These are phyloP conservation scores for Lentinula sp. DNA, from an alignment of 768 basidiomycete genomes.

Conservation along the genomic window DNA sequence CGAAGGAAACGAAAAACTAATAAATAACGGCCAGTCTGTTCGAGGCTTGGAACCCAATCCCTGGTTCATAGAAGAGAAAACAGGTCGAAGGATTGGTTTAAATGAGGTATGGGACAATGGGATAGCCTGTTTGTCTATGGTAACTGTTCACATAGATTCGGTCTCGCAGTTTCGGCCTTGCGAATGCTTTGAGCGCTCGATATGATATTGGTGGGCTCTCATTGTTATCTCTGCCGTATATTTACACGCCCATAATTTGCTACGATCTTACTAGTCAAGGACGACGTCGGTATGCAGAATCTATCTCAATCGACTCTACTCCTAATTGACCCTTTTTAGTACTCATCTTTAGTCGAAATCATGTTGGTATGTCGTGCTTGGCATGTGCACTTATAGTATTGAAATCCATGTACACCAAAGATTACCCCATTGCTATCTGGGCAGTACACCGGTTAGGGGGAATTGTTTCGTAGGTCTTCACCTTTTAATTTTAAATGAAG, in stretches of 20 bases:
- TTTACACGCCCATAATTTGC: not conserved
- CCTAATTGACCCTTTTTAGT: conserved; percentile 27
- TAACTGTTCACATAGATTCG: conserved; percentile 23
- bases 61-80: conserved; percentile 48
- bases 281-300: conserved; percentile 40
- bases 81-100: conserved; percentile 30
- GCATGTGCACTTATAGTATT: not conserved
- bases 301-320: not conserved
- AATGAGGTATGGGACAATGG: conserved; percentile 27
- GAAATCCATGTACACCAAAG: conserved; percentile 18
- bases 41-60: conserved; percentile 25
- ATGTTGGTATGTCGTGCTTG: conserved; percentile 39
- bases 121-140: conserved; percentile 3
- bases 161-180: conserved; percentile 31
- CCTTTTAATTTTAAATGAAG: not conserved
- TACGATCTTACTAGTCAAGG: conserved; percentile 27
- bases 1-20: conserved; percentile 36
- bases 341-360: conserved; percentile 61
- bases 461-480: conserved; percentile 43
- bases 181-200: conserved; percentile 28
- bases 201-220: conserved; percentile 28
- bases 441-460: conserved; percentile 52
- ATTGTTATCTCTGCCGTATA: not conserved
- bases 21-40: not conserved
- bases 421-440: conserved; percentile 52